Evolutionary conservation across 2,329 filamentous ascomycete genomes (phyloP).

Genomic region (Fusarium chlamydosporum): DNA sequence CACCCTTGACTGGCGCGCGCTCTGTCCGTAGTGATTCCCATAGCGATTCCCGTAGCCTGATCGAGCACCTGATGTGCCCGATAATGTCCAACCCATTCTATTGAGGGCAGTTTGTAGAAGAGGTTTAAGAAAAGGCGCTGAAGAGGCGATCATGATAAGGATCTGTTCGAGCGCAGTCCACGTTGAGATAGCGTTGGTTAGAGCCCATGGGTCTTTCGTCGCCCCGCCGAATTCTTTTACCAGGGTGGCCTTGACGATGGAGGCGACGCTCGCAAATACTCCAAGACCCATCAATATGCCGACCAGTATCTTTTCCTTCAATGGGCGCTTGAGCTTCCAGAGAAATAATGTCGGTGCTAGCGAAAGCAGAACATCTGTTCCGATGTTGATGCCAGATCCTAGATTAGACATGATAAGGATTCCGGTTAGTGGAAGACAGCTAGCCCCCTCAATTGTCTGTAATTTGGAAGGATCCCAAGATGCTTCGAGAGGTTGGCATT

Average conservation of each 20-base stretch:
- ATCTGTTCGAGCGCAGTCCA: conserved; percentile 33
- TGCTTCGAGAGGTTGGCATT: conserved; percentile 19
- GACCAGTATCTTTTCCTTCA: conserved; percentile 26
- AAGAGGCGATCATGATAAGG: conserved; percentile 35
- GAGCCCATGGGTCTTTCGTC: conserved; percentile 22
- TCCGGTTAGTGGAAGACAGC: conserved; percentile 19
- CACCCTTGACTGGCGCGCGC: conserved; percentile 6
- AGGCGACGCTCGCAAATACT: conserved; percentile 21
- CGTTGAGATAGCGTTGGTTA: conserved; percentile 29
- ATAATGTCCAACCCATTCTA: conserved; percentile 28
- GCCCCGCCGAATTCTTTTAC: conserved; percentile 27
- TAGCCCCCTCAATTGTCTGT: conserved; percentile 11
- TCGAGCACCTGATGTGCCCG: conserved; percentile 8
- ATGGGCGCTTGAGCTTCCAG: conserved; percentile 14
- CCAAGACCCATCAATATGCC: conserved; percentile 22
- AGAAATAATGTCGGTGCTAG: conserved; percentile 17
- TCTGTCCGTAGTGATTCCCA: neutral
- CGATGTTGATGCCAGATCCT: conserved; percentile 10
- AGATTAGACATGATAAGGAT: conserved; percentile 25
- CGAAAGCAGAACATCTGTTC: conserved; percentile 18
- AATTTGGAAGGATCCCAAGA: conserved; percentile 1
- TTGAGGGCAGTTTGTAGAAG: conserved; percentile 5
- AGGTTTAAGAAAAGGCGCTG: conserved; percentile 18
- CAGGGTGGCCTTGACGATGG: conserved; percentile 22
- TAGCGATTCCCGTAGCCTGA: conserved; percentile 18